Evolutionary conservation across 2,329 filamentous ascomycete species (phyloP).

Genomic region (Aspergillus nomiae): DNA sequence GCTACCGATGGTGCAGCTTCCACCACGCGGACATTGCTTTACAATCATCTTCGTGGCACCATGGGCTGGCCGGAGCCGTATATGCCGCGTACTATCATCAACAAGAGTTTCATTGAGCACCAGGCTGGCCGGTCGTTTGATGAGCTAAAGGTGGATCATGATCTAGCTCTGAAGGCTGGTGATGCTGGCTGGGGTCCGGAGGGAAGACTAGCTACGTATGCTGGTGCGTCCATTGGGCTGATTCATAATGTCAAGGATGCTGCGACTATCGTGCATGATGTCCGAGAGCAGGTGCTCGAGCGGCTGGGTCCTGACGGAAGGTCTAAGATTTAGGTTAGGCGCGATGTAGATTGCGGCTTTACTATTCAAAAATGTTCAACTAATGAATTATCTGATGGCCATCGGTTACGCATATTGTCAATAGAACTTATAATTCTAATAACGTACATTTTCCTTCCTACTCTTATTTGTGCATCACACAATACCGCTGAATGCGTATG

Average conservation of each 20-base stretch:
- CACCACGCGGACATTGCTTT: conserved; percentile 56
- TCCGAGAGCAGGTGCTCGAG: conserved; percentile 1
- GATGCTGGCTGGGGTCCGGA: conserved; percentile 52
- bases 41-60: conserved; percentile 59
- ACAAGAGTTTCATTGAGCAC: conserved; percentile 54
- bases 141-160: conserved; percentile 48
- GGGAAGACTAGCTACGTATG: conserved; percentile 55
- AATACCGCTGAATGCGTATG: too few species aligned
- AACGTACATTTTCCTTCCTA: background rate
- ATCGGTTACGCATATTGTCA: background rate
- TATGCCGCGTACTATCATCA: conserved; percentile 60
- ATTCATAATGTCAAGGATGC: conserved; percentile 46
- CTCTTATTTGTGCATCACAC: too few species aligned
- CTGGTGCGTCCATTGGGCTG: conserved; percentile 50
- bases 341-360: background rate
- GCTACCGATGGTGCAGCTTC: conserved; percentile 54
- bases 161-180: conserved; percentile 42
- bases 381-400: background rate
- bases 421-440: background rate
- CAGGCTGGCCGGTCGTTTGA: conserved; percentile 47
- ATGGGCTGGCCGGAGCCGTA: conserved; percentile 62
- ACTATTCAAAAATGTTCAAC: background rate
- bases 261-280: conserved; percentile 38
- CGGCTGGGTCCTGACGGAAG: background rate
- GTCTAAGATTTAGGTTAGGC: background rate